These are phyloP conservation scores for Cyclotella baltica DNA, from an alignment of 108 stramenopile genomes.

Conservation along the genomic window DNA sequence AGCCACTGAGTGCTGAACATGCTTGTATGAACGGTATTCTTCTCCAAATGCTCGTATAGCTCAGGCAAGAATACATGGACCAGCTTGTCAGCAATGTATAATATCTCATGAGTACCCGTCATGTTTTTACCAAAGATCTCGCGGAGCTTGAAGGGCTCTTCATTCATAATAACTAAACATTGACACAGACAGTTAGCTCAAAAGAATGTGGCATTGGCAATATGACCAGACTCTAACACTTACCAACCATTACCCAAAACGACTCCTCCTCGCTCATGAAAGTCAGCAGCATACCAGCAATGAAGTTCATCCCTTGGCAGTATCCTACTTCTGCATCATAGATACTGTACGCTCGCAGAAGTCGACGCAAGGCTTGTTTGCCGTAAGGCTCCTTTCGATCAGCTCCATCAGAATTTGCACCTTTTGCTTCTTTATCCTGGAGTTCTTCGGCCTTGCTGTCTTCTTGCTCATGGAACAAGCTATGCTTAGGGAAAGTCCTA, in stretches of 20 bases:
- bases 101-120: slow-evolving; percentile 77
- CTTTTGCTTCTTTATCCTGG: background rate
- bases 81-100: slow-evolving; percentile 89
- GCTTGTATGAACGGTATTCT: slow-evolving; percentile 83
- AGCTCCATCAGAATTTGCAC: background rate
- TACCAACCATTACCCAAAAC: slow-evolving; percentile 80
- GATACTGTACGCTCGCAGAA: slow-evolving; percentile 81
- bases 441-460: background rate
- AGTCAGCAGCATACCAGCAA: slow-evolving; percentile 89
- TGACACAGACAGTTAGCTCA: background rate
- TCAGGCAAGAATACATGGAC: slow-evolving; percentile 80
- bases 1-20: slow-evolving; percentile 99
- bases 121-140: slow-evolving; percentile 80
- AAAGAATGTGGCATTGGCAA: background rate
- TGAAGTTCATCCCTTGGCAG: slow-evolving; percentile 97
- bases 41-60: slow-evolving; percentile 83
- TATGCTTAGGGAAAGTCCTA: slow-evolving; percentile 89
- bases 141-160: slow-evolving; percentile 71
- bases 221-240: background rate
- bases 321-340: slow-evolving; percentile 93
- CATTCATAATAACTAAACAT: slow-evolving; percentile 67
- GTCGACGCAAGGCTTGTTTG: slow-evolving; percentile 61
- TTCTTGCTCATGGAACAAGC: slow-evolving; percentile 65
- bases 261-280: slow-evolving; percentile 80
- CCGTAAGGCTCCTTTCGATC: slow-evolving; percentile 3